Evolutionary conservation across 495 filamentous ascomycete species (phyloP), one percentile per base, ranked within the genome.

Genomic region (Aspergillus cristatus): DNA sequence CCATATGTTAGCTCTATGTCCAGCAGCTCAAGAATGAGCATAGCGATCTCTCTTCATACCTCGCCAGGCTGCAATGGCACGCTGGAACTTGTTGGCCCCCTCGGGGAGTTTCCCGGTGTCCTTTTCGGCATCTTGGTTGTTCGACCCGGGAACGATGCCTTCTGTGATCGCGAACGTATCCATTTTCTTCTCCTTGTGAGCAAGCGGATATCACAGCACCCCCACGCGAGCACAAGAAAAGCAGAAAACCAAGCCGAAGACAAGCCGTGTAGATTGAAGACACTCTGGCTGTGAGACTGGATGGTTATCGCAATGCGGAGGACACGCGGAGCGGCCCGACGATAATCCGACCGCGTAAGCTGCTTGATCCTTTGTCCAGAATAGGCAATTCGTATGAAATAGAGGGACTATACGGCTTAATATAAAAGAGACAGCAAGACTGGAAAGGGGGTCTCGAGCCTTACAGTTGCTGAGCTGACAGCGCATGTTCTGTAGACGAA

Each of bases 41-140:
- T n/a, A n/a, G n/a, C n/a, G n/a, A n/a, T n/a, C n/a, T n/a, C n/a
- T n/a, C n/a, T n/a, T n/a, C n/a, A n/a, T 75, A 97, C 90, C 88
- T 75, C 89, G 82, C 91, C 91, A 99, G 54, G 89, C 82, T 34
- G 88, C 83, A 46, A 99, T 90, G 47, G 91, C 91, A 44, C 76
- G 81, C 61, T 96, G 90, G 60, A 97, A 97, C 60, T 91, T 93
- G 70, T 90, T 93, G 41, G 78, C 76, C 20, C 75, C 75, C 40
- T 81, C 76, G 10, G 63, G 59, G 14, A 65, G 45, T 26, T 61
- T 60, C 37, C 37, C 38, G 32, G 47, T 34, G 36, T 47, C 46
- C 33, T 45, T 41, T 35, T 50, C 46, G 40, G 49, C 42, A 14
- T 53, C 54, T 45, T 55, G 58, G 38, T 43, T 51, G 28, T 56